phyloP scores from a whole-genome alignment of 345 rosid species.

The Trapa bicornis region DNA sequence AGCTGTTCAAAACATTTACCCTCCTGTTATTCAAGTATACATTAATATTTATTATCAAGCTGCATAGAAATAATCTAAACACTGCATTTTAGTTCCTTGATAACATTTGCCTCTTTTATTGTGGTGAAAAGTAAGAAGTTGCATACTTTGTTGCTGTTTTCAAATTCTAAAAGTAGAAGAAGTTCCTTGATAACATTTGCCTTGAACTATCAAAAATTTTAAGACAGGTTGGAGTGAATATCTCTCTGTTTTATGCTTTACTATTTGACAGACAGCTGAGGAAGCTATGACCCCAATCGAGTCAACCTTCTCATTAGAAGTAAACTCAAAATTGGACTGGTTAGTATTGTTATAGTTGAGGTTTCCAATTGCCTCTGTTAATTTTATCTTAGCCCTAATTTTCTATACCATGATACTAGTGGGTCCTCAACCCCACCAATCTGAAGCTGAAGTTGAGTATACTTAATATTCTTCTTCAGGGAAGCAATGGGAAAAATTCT shows the following conservation, averaged over 20 bases:
- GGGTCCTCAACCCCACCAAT: too few species aligned
- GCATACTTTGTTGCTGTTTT: not conserved
- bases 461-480: slow-evolving; percentile 26
- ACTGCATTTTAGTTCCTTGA: not conserved
- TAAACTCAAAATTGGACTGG: slow-evolving; percentile 93
- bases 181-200: too few species aligned
- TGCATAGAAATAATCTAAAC: not conserved
- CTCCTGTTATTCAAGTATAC: not conserved
- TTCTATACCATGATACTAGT: not conserved
- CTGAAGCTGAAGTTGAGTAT: not conserved
- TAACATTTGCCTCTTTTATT: not conserved
- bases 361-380: not conserved
- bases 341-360: slow-evolving; percentile 4
- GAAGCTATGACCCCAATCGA: slow-evolving; percentile 99
- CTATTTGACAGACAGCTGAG: slow-evolving; percentile 62
- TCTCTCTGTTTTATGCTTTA: slow-evolving; percentile 7
- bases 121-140: not conserved
- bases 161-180: not conserved
- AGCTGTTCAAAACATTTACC: not conserved
- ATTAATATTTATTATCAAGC: not conserved
- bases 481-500: slow-evolving; percentile 86
- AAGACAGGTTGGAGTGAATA: not conserved
- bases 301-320: slow-evolving; percentile 87
- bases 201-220: not conserved
- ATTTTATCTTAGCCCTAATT: not conserved